phyloP scores from a whole-genome alignment of 139 green algal species.

The Pleodorina starrii region DNA sequence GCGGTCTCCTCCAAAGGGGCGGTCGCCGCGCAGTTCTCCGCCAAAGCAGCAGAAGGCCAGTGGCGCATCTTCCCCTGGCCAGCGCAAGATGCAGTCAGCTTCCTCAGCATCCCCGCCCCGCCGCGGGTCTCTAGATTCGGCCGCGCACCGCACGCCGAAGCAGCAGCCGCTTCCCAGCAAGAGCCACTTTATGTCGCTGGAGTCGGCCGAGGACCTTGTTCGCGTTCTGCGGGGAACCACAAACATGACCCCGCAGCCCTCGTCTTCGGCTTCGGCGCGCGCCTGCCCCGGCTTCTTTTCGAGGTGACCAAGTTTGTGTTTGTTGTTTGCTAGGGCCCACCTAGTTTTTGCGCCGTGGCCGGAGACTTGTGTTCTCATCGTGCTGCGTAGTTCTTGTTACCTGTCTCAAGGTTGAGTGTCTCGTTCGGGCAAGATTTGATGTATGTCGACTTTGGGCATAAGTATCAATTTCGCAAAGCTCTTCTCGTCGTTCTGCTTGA shows the following conservation, averaged over 20 bases:
- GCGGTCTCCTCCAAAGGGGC: slow-evolving; percentile 25
- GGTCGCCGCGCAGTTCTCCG: slow-evolving; percentile 25
- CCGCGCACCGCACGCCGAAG: neutral
- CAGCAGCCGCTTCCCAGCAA: neutral
- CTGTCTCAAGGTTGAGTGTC: too few species aligned
- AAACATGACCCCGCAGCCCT: too few species aligned
- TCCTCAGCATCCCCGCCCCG: neutral
- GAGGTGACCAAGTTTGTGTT: neutral
- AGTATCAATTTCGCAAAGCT: too few species aligned
- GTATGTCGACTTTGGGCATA: too few species aligned
- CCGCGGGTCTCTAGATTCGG: slow-evolving; percentile 7
- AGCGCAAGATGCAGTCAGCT: neutral
- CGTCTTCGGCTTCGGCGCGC: neutral
- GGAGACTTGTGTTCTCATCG: too few species aligned
- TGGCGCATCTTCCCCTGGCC: neutral
- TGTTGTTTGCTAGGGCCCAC: too few species aligned
- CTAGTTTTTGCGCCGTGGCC: too few species aligned
- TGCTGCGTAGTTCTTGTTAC: too few species aligned
- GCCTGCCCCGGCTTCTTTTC: slow-evolving; percentile 43
- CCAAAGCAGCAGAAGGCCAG: slow-evolving; percentile 33
- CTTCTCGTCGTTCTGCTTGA: too few species aligned
- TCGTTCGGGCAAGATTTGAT: too few species aligned
- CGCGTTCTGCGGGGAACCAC: neutral
- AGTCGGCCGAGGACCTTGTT: slow-evolving; percentile 17
- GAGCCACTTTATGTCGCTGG: slow-evolving; percentile 12